Evolutionary conservation across 1,139 yeast genomes (phyloP), one percentile per base, ranked within the genome.

Genomic region (Yamadazyma sp.): DNA sequence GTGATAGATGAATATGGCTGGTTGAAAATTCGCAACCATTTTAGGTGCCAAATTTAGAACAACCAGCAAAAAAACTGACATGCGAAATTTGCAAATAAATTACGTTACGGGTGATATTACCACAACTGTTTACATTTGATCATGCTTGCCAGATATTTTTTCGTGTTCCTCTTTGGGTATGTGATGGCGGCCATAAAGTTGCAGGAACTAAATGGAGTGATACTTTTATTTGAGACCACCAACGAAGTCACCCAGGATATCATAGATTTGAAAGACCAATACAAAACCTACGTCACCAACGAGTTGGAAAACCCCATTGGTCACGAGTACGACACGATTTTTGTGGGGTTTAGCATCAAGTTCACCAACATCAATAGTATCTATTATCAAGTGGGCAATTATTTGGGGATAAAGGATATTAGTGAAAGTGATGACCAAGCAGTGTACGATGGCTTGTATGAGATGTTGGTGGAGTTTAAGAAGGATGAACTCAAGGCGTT

Each of bases 311-410:
- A 39, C 28, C 18, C 24, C 2, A 33, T 44, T 7, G 43, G 43
- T 4, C 37, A 43, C 4, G 47, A 44, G 6, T 46, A 38, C 33
- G 39, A 37, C 20, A 31, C 37, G 2, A 13, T 41, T 10, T 39
- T 46, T 36, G 34, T 43, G 13, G 50, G 50, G 12, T 43, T 46
- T 22, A 17, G 39, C 10, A 35, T 46, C 23, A 38, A 35, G 18
- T 39, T 46, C 26, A 34, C 34, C 11, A 34, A 44, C 30, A 13
- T 41, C 22, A 35, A 37, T 28, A 22, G 43, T 9, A 33, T 45
- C 3, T 36, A 38, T 20, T 35, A 40, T 20, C 34, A 37, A 13
- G 43, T 45, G 2, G 37, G 37, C 4, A 26, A 37, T 6, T 32
- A 27, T 27, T 25, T 43, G n/a, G 37, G 34, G 3, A n/a, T 24